Percentiles rank a stretch among this genome's conserved stretches.
These are phyloP conservation scores for Delitschia confertaspora DNA, from an alignment of 495 filamentous ascomycete species.

Conservation along the genomic window DNA sequence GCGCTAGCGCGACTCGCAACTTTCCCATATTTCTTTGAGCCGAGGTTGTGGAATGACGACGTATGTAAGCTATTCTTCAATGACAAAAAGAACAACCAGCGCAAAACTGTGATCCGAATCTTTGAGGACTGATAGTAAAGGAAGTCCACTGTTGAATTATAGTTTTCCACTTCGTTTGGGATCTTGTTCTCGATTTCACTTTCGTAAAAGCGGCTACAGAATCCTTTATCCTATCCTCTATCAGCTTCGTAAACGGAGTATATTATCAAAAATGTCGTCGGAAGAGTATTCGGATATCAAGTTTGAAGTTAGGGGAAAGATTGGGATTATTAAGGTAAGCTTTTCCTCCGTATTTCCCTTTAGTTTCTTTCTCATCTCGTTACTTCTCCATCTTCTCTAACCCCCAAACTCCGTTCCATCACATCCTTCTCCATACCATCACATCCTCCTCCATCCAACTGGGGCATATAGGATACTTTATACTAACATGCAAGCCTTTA, in stretches of 20 bases:
- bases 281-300: slow-evolving; percentile 30
- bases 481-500: slow-evolving; percentile 7
- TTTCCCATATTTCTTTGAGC: too few relatives aligned
- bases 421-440: background rate
- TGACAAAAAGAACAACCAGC: too few relatives aligned
- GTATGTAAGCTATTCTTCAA: too few relatives aligned
- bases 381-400: background rate
- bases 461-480: background rate
- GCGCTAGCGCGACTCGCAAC: too few relatives aligned
- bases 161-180: too few relatives aligned
- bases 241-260: background rate
- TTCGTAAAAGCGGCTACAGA: too few relatives aligned
- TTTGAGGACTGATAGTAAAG: too few relatives aligned
- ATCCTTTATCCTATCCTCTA: too few relatives aligned
- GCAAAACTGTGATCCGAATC: too few relatives aligned
- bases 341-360: background rate
- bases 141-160: too few relatives aligned
- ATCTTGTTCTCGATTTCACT: too few relatives aligned
- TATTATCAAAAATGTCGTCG: slow-evolving; percentile 9
- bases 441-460: background rate
- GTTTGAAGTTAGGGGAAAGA: slow-evolving; percentile 30
- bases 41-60: too few relatives aligned
- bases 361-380: background rate
- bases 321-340: slow-evolving; percentile 31
- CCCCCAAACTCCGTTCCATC: background rate